These are phyloP conservation scores for Solanum peruvianum DNA, from an alignment of 257 asterid genomes.

Conservation along the genomic window DNA sequence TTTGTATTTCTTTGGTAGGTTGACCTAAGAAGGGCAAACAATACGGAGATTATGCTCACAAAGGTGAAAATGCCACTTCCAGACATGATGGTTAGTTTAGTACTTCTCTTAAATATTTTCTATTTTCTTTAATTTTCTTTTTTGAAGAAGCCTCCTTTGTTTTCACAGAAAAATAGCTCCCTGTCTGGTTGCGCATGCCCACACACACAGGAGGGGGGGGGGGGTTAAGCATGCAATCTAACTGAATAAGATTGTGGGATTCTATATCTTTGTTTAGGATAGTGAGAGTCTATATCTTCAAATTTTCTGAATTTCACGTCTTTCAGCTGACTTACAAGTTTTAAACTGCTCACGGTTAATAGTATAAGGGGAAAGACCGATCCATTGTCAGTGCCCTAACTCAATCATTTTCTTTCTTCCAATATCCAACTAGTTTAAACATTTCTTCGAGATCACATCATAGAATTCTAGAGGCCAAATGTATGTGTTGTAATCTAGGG, in stretches of 20 bases:
- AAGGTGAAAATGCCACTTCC: constrained; percentile 99
- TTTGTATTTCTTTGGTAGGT: constrained; percentile 32
- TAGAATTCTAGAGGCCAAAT: not conserved
- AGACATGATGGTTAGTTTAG: constrained; percentile 83
- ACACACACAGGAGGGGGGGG: not conserved
- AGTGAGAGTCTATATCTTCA: not conserved
- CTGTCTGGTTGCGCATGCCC: not conserved
- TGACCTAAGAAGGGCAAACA: constrained; percentile 95
- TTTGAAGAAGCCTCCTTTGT: not conserved
- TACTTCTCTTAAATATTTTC: not conserved
- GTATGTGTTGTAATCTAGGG: not conserved
- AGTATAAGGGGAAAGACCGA: not conserved
- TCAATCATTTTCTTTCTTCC: not conserved
- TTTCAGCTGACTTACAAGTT: not conserved
- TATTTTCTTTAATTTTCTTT: not conserved
- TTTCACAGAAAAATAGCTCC: not conserved
- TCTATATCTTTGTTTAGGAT: not conserved
- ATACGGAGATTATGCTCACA: constrained; percentile 98
- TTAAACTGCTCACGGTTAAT: not conserved
- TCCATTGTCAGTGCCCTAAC: not conserved
- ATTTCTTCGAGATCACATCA: not conserved
- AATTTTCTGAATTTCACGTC: not conserved
- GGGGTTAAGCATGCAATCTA: not conserved
- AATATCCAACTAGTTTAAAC: not conserved
- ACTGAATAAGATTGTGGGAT: not conserved